Percentiles rank a stretch among this genome's conserved stretches.
These are phyloP conservation scores for Sanguinoderma infundibulare DNA, from an alignment of 1,284 basidiomycete species.

Conservation along the genomic window DNA sequence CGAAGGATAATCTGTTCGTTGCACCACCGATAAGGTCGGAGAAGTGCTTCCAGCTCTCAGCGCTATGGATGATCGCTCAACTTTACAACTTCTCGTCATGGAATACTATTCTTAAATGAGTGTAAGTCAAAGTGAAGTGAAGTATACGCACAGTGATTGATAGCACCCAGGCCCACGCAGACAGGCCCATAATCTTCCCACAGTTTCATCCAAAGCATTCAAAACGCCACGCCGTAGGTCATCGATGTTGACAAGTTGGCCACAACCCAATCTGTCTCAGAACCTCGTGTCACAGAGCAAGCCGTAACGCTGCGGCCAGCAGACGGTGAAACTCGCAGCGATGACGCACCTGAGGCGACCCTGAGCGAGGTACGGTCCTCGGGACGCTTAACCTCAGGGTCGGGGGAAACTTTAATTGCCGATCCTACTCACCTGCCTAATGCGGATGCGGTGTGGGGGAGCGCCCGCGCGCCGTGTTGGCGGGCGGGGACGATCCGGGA, in stretches of 20 bases:
- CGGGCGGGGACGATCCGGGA: not conserved
- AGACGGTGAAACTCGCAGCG: not conserved
- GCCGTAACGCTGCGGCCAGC: not conserved
- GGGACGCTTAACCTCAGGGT: slow-evolving; percentile 1
- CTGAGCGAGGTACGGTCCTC: not conserved
- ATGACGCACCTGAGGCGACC: not conserved
- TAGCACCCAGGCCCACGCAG: no score
- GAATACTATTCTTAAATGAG: not conserved
- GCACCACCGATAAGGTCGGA: slow-evolving; percentile 4
- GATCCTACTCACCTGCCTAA: slow-evolving; percentile 14
- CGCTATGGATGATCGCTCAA: not conserved
- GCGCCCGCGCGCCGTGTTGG: no score
- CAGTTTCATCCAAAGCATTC: no score
- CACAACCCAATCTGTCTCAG: not conserved
- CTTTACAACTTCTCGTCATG: not conserved
- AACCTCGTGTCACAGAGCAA: not conserved
- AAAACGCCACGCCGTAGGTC: not conserved
- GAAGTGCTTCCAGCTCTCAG: not conserved
- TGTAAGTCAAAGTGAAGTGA: not conserved
- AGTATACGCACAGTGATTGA: no score
- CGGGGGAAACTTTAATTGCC: not conserved
- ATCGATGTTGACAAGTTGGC: not conserved
- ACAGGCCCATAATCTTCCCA: not conserved
- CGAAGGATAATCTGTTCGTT: not conserved
- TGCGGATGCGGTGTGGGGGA: not conserved